phyloP scores from a whole-genome alignment of 2,329 filamentous ascomycete species.

The Fusarium dimerum region DNA sequence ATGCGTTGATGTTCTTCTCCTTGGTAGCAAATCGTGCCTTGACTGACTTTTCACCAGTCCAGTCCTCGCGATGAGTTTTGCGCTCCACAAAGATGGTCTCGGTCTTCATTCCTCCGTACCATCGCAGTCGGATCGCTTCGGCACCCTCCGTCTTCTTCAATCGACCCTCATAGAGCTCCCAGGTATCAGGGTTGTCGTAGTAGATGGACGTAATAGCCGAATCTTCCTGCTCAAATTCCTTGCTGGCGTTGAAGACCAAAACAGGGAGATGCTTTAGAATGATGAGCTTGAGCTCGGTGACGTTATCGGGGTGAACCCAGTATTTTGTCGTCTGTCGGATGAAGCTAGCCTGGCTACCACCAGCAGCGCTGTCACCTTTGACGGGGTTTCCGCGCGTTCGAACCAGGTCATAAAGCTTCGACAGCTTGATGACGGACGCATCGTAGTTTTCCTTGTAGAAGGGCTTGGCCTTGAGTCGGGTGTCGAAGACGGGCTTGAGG shows the following conservation, averaged over 20 bases:
- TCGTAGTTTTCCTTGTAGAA: conserved; percentile 99
- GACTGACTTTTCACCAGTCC: conserved; percentile 98
- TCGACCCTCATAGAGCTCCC: conserved; percentile 91
- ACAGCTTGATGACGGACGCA: conserved; percentile 90
- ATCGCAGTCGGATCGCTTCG: conserved; percentile 91
- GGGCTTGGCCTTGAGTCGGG: conserved; percentile 89
- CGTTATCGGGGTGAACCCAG: conserved; percentile 98
- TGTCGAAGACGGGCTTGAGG: conserved; percentile 92
- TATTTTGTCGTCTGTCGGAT: conserved; percentile 98
- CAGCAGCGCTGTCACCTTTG: conserved; percentile 88
- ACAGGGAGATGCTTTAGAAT: conserved; percentile 97
- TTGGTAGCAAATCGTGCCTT: conserved; percentile 95
- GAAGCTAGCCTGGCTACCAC: conserved; percentile 91
- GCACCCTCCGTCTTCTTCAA: conserved; percentile 98
- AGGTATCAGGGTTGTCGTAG: conserved; percentile 92
- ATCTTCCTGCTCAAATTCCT: conserved; percentile 90
- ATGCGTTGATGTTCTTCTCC: conserved; percentile 96
- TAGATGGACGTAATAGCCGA: conserved; percentile 98
- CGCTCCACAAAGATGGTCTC: conserved; percentile 97
- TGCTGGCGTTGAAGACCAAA: conserved; percentile 94
- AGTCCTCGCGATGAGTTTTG: conserved; percentile 97
- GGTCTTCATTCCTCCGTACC: conserved; percentile 96
- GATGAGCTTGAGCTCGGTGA: conserved; percentile 96
- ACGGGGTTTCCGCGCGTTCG: conserved; percentile 89
- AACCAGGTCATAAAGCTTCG: conserved; percentile 91